Evolutionary conservation across 2,329 filamentous ascomycete species (phyloP), one percentile per base, ranked within the genome.

Genomic region (Dactylella cylindrospora): DNA sequence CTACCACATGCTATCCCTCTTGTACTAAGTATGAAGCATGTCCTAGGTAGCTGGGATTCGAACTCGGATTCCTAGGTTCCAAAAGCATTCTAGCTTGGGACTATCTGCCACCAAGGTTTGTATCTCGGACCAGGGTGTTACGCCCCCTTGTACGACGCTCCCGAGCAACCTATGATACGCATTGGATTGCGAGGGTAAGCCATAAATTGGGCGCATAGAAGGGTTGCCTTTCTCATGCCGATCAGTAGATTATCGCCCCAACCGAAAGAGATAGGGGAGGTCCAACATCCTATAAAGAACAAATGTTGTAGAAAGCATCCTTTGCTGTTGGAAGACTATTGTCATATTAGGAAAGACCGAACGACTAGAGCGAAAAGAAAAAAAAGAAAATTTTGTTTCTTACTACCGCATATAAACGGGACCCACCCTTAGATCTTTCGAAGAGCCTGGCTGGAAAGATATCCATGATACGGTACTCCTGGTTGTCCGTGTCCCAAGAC

Each of bases 81-180:
- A 62, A 41, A 54, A 54, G 49, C 40, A 62, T 44, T 54, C 57
- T 62, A 62, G 57, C 43, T 49, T 49, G 43, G 31, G 13, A 12
- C 22, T 39, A 9, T 41, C 26, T 26, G 17, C 12, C 43, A 47
- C 6, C 33, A 50, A 28, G 33, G 35, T 38, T 32, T 33, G 8
- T 6, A 12, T 26, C 19, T 9, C 22, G 25, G 38, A 17, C 36
- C 19, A 28, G 25, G 36, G n/a, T 15, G 38, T 46, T 20, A 45
- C 28, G 19, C 38, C 31, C 17, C 31, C 36, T 45, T 45, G 57
- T 62, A 32, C 43, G 28, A 62, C 57, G 25, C 5, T n/a, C 5
- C 17, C 19, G 8, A 12, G 25, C 31, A 25, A 26, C 10, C 17
- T n/a, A 57, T 35, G 28, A 36, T 41, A 32, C 32, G 28, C 17